A percentile compares a stretch with the other conserved stretches of the same genome.
Conservation (phyloP, 2,329 filamentous ascomycete genomes). For the Fusarium sp. region DNA sequence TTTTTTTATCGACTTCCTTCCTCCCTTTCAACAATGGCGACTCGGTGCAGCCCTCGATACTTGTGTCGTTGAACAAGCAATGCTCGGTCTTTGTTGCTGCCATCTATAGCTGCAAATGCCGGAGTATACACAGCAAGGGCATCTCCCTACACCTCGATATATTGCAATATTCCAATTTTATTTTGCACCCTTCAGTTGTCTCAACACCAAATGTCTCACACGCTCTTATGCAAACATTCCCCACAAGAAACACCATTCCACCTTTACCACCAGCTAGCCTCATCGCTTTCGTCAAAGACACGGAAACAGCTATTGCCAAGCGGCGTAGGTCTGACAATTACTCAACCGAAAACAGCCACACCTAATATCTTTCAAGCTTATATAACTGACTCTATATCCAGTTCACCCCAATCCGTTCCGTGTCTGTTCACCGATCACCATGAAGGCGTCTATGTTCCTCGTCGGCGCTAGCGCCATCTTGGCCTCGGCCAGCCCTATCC, state of each 20-base stretch:
- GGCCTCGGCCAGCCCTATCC: conserved; percentile 59
- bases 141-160: conserved; percentile 9
- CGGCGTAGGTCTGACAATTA: conserved; percentile 27
- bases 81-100: conserved; percentile 4
- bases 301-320: conserved; percentile 41
- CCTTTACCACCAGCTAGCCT: conserved; percentile 22
- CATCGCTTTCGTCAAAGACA: conserved; percentile 38
- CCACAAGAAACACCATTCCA: conserved; percentile 44
- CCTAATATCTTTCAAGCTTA: conserved; percentile 24
- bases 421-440: conserved; percentile 52
- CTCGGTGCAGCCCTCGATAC: conserved; percentile 20
- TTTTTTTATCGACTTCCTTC: conserved; percentile 25
- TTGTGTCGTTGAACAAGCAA: conserved; percentile 12
- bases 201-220: conserved; percentile 45
- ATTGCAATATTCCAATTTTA: conserved; percentile 6
- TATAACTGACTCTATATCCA: conserved; percentile 44
- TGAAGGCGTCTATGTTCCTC: conserved; percentile 65
- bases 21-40: conserved; percentile 30
- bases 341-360: conserved; percentile 38
- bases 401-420: conserved; percentile 28
- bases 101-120: conserved; percentile 18
- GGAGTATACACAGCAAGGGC: conserved; percentile 6
- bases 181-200: conserved; percentile 20
- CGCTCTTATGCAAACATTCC: conserved; percentile 39
- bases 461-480: conserved; percentile 61